Evolutionary conservation across 2,329 filamentous ascomycete genomes (phyloP).

Genomic region (Trichoderma guizhouense): DNA sequence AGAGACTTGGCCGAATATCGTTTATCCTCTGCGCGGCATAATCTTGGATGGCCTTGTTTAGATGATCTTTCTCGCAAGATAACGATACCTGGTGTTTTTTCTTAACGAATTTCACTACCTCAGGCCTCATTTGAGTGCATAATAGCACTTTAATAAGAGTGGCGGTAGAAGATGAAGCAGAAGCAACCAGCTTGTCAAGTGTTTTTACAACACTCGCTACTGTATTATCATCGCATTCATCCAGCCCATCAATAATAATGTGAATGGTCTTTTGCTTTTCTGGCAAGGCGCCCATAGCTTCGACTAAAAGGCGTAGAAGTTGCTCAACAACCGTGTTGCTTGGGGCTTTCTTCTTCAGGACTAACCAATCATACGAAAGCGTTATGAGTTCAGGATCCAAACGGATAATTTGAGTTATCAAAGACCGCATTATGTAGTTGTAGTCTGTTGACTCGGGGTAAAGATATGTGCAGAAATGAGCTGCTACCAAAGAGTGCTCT

Average conservation of each 20-base stretch:
- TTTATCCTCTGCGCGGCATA: conserved; percentile 1
- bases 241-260: neutral
- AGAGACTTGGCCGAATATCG: neutral
- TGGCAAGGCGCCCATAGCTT: neutral
- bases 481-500: conserved; percentile 22
- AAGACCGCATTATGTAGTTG: conserved; percentile 31
- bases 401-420: conserved; percentile 32
- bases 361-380: conserved; percentile 25
- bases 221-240: neutral
- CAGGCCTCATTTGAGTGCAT: neutral
- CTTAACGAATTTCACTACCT: neutral
- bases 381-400: conserved; percentile 23
- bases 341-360: neutral
- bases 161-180: neutral
- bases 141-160: conserved; percentile 3
- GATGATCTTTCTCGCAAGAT: neutral
- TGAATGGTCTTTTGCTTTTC: neutral
- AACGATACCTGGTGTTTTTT: conserved; percentile 7
- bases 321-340: neutral
- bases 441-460: conserved; percentile 32
- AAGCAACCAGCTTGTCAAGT: neutral
- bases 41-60: neutral
- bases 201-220: neutral
- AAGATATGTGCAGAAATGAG: conserved; percentile 35
- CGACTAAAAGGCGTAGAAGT: neutral